Conservation (phyloP, 768 basidiomycete species). For the Strobilomyces dryophilus region DNA sequence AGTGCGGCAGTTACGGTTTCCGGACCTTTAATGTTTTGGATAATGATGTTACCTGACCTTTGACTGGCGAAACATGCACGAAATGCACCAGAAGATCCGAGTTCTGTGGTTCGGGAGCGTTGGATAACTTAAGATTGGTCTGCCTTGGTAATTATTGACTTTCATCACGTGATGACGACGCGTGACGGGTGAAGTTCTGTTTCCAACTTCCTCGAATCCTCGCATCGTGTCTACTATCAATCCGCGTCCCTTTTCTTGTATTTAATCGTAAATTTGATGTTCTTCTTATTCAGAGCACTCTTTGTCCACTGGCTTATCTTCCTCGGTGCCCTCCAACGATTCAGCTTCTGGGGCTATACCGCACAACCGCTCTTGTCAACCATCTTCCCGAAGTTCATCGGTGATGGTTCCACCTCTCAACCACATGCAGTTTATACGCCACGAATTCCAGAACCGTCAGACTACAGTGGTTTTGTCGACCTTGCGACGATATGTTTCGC, state of each 20-base stretch:
- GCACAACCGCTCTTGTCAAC: slow-evolving; percentile 12
- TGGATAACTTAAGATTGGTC: no score
- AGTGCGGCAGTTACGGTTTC: no score
- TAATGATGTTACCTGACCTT: no score
- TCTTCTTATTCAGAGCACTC: slow-evolving; percentile 5
- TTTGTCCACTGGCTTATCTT: slow-evolving; percentile 14
- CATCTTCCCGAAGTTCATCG: slow-evolving; percentile 4
- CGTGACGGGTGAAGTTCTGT: neutral
- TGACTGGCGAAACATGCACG: no score
- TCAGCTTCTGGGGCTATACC: slow-evolving; percentile 3
- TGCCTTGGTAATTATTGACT: neutral
- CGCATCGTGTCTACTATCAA: no score
- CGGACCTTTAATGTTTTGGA: no score
- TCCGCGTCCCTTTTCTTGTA: neutral
- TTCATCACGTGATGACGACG: slow-evolving; percentile 17
- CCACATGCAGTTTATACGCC: neutral
- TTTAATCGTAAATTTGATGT: no score
- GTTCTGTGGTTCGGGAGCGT: no score
- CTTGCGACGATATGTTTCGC: slow-evolving; percentile 3
- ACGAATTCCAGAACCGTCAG: neutral
- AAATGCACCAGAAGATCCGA: no score
- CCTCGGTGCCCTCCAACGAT: slow-evolving; percentile 7
- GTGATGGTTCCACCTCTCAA: neutral
- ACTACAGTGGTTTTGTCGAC: neutral
- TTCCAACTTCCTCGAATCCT: neutral